phyloP scores from a whole-genome alignment of 2,329 filamentous ascomycete species.

The Aspergillus ustus region DNA sequence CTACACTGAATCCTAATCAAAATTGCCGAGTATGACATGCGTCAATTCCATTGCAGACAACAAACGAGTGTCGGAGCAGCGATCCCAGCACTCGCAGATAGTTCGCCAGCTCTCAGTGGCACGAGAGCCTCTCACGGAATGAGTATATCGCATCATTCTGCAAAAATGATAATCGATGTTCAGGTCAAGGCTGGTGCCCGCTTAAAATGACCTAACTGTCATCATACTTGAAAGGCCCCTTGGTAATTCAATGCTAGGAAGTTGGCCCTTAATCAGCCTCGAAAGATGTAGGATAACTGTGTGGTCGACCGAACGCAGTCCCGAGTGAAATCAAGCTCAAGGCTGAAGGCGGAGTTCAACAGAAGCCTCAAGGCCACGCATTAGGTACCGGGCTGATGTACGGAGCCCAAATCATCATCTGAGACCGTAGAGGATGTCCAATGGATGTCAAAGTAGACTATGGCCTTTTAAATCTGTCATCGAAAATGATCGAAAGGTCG shows the following conservation, averaged over 20 bases:
- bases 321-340: too few relatives aligned
- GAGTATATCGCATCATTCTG: too few relatives aligned
- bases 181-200: too few relatives aligned
- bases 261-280: neutral
- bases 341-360: neutral
- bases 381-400: neutral
- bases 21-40: neutral
- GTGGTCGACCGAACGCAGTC: too few relatives aligned
- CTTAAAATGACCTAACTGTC: too few relatives aligned
- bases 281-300: neutral
- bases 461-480: neutral
- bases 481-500: neutral
- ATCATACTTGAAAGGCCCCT: neutral
- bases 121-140: too few relatives aligned
- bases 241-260: neutral
- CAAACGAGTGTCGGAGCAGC: neutral
- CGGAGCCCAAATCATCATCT: too few relatives aligned
- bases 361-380: neutral
- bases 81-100: neutral
- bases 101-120: neutral
- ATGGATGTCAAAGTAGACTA: neutral
- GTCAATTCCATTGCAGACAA: neutral
- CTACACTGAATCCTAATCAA: neutral
- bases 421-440: neutral
- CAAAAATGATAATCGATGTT: too few relatives aligned